Evolutionary conservation across 257 asterid species (phyloP).

Genomic region (Solanum appendiculatum): DNA sequence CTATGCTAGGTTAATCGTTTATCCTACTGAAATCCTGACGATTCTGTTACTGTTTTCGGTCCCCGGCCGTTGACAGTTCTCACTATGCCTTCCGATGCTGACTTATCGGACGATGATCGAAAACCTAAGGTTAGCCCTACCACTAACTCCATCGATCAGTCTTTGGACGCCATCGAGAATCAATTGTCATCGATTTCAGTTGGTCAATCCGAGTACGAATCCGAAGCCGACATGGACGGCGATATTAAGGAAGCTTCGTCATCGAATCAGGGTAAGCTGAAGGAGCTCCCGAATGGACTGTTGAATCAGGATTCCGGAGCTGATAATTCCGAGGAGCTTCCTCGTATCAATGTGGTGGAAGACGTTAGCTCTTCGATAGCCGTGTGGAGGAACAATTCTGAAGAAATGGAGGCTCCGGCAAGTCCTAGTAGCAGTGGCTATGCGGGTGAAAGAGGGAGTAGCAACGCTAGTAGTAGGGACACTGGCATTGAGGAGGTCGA

Average conservation of each 20-base stretch:
- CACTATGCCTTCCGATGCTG: conserved; percentile 1
- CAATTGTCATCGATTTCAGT: conserved; percentile 85
- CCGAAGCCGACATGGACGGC: background rate
- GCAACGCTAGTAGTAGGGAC: conserved; percentile 42
- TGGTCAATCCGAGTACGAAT: conserved; percentile 13
- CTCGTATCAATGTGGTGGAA: conserved; percentile 6
- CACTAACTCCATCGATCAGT: conserved; percentile 58
- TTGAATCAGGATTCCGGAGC: conserved; percentile 16
- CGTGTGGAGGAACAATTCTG: conserved; percentile 38
- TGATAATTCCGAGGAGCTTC: conserved; percentile 2
- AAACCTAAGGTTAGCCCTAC: conserved; percentile 20
- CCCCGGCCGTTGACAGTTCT: background rate
- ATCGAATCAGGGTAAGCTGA: conserved; percentile 12
- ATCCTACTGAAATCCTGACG: background rate
- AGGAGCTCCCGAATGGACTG: conserved; percentile 23
- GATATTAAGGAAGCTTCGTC: background rate
- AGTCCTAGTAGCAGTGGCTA: conserved; percentile 97
- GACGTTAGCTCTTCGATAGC: conserved; percentile 31
- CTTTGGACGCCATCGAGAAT: conserved; percentile 88
- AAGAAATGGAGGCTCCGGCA: conserved; percentile 48
- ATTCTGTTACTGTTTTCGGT: background rate
- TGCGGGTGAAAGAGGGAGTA: conserved; percentile 93
- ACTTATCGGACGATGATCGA: conserved; percentile 22
- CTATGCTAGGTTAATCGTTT: background rate
- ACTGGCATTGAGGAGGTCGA: conserved; percentile 26